Percentiles rank a stretch among this genome's conserved stretches.
These are phyloP conservation scores for Tetrapisispora nanseiensis DNA, from an alignment of 805 yeast genomes.

Conservation along the genomic window DNA sequence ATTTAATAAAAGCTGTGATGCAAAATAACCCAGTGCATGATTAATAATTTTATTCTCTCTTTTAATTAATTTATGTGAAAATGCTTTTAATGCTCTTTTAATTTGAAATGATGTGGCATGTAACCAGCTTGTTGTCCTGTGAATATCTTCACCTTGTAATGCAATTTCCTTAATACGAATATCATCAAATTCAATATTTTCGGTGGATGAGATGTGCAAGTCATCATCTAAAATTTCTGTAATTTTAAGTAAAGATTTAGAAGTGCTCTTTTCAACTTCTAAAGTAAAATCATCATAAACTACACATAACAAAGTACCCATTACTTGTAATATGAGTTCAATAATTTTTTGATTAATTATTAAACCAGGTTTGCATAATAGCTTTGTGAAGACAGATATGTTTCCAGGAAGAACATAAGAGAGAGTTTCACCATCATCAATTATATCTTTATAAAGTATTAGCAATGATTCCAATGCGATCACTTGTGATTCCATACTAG, in stretches of 20 bases:
- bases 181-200: not conserved
- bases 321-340: slow-evolving; percentile 22
- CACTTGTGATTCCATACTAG: slow-evolving; percentile 25
- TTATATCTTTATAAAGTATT: slow-evolving; percentile 28
- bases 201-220: not conserved
- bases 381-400: slow-evolving; percentile 36
- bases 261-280: slow-evolving; percentile 7
- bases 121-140: slow-evolving; percentile 47
- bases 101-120: slow-evolving; percentile 43
- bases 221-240: slow-evolving; percentile 3
- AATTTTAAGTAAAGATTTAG: slow-evolving; percentile 14
- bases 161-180: not conserved
- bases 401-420: slow-evolving; percentile 45
- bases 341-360: slow-evolving; percentile 33
- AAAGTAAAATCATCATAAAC: slow-evolving; percentile 38
- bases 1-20: slow-evolving; percentile 7
- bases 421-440: slow-evolving; percentile 39
- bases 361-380: slow-evolving; percentile 26
- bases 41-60: slow-evolving; percentile 17
- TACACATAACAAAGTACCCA: slow-evolving; percentile 24
- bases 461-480: slow-evolving; percentile 29
- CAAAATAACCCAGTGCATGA: slow-evolving; percentile 9
- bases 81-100: slow-evolving; percentile 34
- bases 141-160: slow-evolving; percentile 13
- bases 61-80: slow-evolving; percentile 21